Percentiles rank a stretch among this genome's conserved stretches.
These are phyloP conservation scores for Uronychia setigera DNA, from an alignment of 73 alveolate species.

Conservation along the genomic window DNA sequence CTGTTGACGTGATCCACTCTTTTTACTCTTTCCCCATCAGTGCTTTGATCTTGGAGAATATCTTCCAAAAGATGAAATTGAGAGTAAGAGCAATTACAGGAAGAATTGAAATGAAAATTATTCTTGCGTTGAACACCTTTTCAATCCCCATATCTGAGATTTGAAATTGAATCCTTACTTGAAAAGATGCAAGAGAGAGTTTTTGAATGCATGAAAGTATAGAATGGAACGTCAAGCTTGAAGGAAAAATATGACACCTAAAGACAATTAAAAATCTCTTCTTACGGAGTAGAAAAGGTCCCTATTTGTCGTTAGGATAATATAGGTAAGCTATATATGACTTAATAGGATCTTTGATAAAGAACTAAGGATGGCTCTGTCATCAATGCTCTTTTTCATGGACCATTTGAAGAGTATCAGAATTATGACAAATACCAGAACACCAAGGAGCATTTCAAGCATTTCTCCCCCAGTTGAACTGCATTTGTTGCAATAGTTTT, in stretches of 20 bases:
- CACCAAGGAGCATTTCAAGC: slow-evolving; percentile 20
- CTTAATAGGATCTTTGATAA: neutral
- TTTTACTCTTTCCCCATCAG: neutral
- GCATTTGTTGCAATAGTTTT: neutral
- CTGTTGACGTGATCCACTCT: neutral
- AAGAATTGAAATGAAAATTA: neutral
- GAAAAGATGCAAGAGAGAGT: neutral
- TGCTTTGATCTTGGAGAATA: neutral
- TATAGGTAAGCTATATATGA: neutral
- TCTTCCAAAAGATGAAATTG: neutral
- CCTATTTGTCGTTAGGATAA: neutral
- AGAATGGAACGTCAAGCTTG: neutral
- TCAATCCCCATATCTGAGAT: neutral
- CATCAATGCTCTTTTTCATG: neutral
- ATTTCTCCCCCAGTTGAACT: neutral
- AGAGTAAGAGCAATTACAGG: neutral
- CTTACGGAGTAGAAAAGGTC: neutral
- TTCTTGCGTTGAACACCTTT: neutral
- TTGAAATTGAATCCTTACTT: neutral
- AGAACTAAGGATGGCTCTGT: neutral
- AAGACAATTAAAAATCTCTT: neutral
- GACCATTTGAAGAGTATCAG: slow-evolving; percentile 26
- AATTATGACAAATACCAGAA: slow-evolving; percentile 33
- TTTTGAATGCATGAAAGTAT: neutral
- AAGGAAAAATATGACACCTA: neutral